Base-by-base conservation (phyloP, 305 asterid genomes). In the Rubia peregrina region DNA sequence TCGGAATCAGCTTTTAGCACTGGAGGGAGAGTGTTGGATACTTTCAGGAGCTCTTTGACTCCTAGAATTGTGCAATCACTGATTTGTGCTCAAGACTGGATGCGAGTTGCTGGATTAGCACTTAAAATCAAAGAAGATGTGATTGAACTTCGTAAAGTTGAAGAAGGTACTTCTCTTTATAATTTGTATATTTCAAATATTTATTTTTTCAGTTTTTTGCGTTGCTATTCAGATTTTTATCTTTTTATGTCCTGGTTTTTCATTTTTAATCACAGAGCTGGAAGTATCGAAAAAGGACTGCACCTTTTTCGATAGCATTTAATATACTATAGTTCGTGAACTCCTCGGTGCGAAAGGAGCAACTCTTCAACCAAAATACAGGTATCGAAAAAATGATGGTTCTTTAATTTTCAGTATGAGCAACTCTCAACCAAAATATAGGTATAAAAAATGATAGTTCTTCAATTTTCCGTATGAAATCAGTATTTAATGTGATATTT, bases 21-120 rank as follows among this genome's bases (percentile, higher is more conserved):
- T 8, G 8, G 46, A 7, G 68, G 60, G 21, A 6, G 68, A 38
- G 68, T 71, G 2, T 9, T 43, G 30, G 74, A 61, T 19, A 12
- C 30, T 4, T 60, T 71, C 61, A 2, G 33, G 14, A 60, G 57
- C 4, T 71, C 61, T 19, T 61, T 71, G 22, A 71, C 67, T 6
- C 17, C 61, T 16, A 60, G 17, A 22, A 43, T 61, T 12, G 8
- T 61, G 41, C 43, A 71, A 11, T 22, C 68, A 9, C 40, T 71
- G 12, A 42, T 71, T 12, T 71, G 57, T 40, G 30, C 60, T 12
- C 36, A 71, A 57, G 24, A 71, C 7, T 71, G 44, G 68, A 6
- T 69, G 13, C 7, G 19, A 3, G 41, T n/a, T 60, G 41, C 3
- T 26, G 12, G 41, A 9, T 8, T 7, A 5, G n/a, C 6, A 60